A percentile compares a stretch with the other conserved stretches of the same genome.
phyloP scores from a whole-genome alignment of 495 filamentous ascomycete genomes.

The Annulohypoxylon maeteangense region DNA sequence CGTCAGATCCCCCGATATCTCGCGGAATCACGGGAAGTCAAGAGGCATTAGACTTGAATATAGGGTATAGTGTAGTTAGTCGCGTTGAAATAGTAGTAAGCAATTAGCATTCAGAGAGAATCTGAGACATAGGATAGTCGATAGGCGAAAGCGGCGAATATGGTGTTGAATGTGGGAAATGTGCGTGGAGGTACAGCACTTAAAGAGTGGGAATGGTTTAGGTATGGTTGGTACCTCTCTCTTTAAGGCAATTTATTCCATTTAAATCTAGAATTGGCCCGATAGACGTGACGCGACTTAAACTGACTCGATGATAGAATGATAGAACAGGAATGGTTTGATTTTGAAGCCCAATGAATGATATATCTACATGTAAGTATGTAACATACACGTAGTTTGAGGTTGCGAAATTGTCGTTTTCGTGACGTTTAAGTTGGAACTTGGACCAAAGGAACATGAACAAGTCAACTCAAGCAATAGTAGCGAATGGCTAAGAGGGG shows the following conservation, averaged over 20 bases:
- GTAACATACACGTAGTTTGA: background rate
- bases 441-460: conserved; percentile 23
- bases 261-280: conserved; percentile 1
- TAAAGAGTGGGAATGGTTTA: background rate
- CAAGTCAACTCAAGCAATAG: conserved; percentile 26
- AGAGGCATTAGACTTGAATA: conserved; percentile 7
- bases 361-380: background rate
- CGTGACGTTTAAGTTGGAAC: background rate
- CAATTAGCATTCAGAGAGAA: conserved; percentile 13
- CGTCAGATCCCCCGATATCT: conserved; percentile 23
- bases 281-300: conserved; percentile 17
- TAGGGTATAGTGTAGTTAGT: background rate
- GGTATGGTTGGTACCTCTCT: background rate
- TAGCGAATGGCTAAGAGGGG: conserved; percentile 34
- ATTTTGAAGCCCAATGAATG: conserved; percentile 3
- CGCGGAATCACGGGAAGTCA: conserved; percentile 17
- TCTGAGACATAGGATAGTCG: conserved; percentile 16
- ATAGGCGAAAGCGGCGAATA: conserved; percentile 8
- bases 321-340: too few relatives aligned
- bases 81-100: conserved; percentile 14
- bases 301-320: background rate
- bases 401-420: conserved; percentile 16
- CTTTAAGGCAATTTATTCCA: background rate
- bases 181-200: background rate
- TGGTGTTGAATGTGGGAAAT: conserved; percentile 15